Evolutionary conservation across 2,329 filamentous ascomycete species (phyloP), one percentile per base, ranked within the genome.

Genomic region (Zymoseptoria pseudotritici): DNA sequence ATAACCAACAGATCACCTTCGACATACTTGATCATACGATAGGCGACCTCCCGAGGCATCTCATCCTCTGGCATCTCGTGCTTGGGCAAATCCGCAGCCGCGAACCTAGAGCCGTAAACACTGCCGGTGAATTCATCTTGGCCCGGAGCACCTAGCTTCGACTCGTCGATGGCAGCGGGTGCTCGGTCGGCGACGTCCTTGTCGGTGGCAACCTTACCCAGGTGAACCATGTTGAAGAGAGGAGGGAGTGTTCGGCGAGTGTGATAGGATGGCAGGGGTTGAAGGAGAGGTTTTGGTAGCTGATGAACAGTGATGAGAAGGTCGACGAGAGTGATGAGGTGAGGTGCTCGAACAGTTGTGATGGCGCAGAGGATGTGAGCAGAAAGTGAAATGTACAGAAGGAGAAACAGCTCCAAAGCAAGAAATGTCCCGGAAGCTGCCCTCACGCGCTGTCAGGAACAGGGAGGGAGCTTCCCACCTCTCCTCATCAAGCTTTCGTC

Each of bases 41-140:
- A 96, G n/a, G 93, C 93, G 56, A 96, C 84, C 67, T 96, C 89
- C 67, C 84, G 86, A 52, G 93, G 93, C 92, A 97, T 96, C 76
- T 95, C 90, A 20, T 77, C 71, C 69, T 96, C 91, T 1, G 93
- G 91, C 85, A 97, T 97, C 78, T 91, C 88, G 71, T 89, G 80
- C 71, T 83, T 84, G 26, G 92, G 91, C 50, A 97, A 80, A 70
- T 96, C 90, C 71, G 88, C 79, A 31, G 84, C 83, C 21, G 93
- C 93, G 72, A 91, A 97, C 64, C 82, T 85, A 63, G 89, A 92
- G 71, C 92, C 93, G 72, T 97, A 97, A 69, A 97, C 90, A 64
- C 87, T 91, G 50, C 88, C 86, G 57, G 86, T 88, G 77, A 86
- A 87, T 71, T 80, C 78, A 72, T 81, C 76, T 76, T 83, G 64